Percentiles rank a stretch among this genome's conserved stretches.
Evolutionary conservation across 1,139 yeast genomes (phyloP).

Genomic region (Magnusiomyces fungicola): DNA sequence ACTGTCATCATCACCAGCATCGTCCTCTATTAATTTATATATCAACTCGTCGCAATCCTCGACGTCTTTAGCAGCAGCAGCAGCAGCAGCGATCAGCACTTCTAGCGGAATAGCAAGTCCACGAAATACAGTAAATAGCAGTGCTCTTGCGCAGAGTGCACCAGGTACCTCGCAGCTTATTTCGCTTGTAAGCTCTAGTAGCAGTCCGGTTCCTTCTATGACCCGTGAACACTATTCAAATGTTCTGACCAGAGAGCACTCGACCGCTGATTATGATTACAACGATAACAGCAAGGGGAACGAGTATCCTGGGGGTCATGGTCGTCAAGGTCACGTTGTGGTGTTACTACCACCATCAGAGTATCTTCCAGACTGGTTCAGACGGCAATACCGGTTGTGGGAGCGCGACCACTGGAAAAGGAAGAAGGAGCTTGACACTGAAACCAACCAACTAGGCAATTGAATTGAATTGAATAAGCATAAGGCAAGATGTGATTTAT

Average conservation of each 20-base stretch:
- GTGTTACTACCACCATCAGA: slow-evolving; percentile 52
- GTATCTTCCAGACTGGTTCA: slow-evolving; percentile 63
- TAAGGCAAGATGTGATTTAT: no score
- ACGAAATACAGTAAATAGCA: no score
- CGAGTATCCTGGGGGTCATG: neutral
- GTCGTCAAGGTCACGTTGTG: slow-evolving; percentile 10
- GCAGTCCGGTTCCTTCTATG: slow-evolving; percentile 2
- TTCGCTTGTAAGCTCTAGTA: neutral
- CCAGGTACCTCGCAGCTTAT: no score
- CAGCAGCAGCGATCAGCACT: slow-evolving; percentile 4
- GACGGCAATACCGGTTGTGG: slow-evolving; percentile 55
- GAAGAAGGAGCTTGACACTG: no score
- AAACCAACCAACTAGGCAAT: no score
- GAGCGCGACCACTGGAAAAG: no score
- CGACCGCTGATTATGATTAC: slow-evolving; percentile 1
- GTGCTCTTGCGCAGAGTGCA: no score
- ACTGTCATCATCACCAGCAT: neutral
- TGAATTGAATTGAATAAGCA: no score
- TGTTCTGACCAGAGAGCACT: slow-evolving; percentile 2
- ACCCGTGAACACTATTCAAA: slow-evolving; percentile 4
- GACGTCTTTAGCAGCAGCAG: slow-evolving; percentile 10
- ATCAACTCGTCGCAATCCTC: neutral
- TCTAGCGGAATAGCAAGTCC: slow-evolving; percentile 6
- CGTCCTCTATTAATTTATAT: neutral
- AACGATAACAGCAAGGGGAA: neutral